Evolutionary conservation across 1,284 basidiomycete genomes (phyloP), one percentile per base, ranked within the genome.

Genomic region (Pterulicium gracile): DNA sequence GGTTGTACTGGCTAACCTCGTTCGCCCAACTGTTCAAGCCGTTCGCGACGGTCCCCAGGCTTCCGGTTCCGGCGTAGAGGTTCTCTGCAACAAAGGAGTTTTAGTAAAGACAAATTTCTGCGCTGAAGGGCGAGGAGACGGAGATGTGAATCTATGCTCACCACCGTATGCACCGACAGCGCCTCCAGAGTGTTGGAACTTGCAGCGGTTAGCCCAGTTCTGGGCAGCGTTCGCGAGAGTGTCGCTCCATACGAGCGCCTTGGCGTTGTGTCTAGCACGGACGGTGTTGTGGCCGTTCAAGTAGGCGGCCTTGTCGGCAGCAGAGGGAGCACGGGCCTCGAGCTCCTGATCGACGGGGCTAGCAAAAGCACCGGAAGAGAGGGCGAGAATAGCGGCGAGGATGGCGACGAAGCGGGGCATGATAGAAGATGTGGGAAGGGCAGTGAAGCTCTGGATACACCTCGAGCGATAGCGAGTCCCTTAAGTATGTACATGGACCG

Each of bases 141-240:
- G n/a, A n/a, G n/a, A n/a, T n/a, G n/a, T n/a, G n/a, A n/a, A n/a
- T n/a, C n/a, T 17, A 43, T 13, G 42, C 39, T 41, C 23, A 70
- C 69, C 68, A 44, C 71, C 71, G 50, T 61, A 68, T 3, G 63
- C 62, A 0, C 70, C 71, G 5, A 73, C 59, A 15, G 54, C 51
- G 15, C 70, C 70, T 12, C 64, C 65, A 7, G 70, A 73, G 53
- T 75, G 72, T 53, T 67, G 17, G 56, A 72, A 72, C 10, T 62
- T 56, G 49, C 72, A 75, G 19, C 55, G 54, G 52, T 70, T 61
- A 4, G 70, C 70, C 72, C 71, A 73, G 17, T 57, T 49, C 52
- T 70, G 67, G 15, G 73, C 73, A 36, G 61, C 60, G 4, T 50
- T 51, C 0, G 68, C 68, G n/a, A 73, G 58, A 2, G 56, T 56